Evolutionary conservation across 768 basidiomycete species (phyloP).

Genomic region (Rhodotorula toruloides): DNA sequence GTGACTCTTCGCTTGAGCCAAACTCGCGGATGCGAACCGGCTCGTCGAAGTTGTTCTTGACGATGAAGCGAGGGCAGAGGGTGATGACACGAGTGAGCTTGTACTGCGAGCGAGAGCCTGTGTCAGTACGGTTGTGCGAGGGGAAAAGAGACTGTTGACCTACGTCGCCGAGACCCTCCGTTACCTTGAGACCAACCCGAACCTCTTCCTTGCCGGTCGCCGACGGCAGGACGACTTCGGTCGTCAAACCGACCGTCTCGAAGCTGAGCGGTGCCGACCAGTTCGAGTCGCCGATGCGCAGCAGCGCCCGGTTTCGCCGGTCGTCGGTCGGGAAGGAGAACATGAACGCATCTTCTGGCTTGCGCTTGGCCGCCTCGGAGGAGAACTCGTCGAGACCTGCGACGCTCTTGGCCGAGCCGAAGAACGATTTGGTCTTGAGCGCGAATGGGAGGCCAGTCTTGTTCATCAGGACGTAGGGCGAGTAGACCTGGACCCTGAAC

Average conservation of each 20-base stretch:
- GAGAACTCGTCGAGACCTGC: constrained; percentile 66
- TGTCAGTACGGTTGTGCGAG: neutral
- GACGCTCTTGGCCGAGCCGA: constrained; percentile 65
- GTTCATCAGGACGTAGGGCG: constrained; percentile 83
- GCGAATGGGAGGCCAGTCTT: constrained; percentile 82
- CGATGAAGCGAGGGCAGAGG: constrained; percentile 78
- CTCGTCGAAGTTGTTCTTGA: constrained; percentile 71
- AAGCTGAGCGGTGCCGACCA: constrained; percentile 91
- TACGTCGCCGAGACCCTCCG: constrained; percentile 82
- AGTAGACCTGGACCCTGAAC: constrained; percentile 91
- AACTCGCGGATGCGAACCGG: constrained; percentile 79
- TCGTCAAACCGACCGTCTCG: constrained; percentile 88
- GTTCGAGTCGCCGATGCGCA: constrained; percentile 70
- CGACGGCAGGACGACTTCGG: constrained; percentile 67
- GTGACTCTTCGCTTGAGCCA: constrained; percentile 62
- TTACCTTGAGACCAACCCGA: constrained; percentile 83
- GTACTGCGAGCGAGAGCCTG: constrained; percentile 53
- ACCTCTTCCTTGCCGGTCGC: constrained; percentile 57
- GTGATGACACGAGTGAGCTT: constrained; percentile 92
- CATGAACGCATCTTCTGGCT: constrained; percentile 50
- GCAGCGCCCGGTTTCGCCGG: constrained; percentile 73
- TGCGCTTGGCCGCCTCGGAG: constrained; percentile 16
- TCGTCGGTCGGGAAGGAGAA: constrained; percentile 71
- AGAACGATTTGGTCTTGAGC: constrained; percentile 56
- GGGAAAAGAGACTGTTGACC: constrained; percentile 7